Evolutionary conservation across 2,329 filamentous ascomycete genomes (phyloP).

Genomic region (Zymoseptoria pseudotritici): DNA sequence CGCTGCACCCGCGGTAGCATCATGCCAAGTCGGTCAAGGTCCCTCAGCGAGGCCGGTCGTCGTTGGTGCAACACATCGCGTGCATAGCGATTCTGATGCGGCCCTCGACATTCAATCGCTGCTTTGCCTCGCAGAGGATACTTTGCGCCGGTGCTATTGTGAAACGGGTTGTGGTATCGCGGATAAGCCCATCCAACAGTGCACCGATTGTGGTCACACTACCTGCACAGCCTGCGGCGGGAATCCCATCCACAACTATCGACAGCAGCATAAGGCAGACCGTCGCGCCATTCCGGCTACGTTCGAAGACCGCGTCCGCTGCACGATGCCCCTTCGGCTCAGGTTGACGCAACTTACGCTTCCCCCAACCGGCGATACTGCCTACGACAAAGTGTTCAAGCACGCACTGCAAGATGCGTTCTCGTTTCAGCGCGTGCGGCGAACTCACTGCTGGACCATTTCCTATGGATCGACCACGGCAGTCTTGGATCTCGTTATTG

Average conservation of each 20-base stretch:
- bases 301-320: slow-evolving; percentile 17
- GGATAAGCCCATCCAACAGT: slow-evolving; percentile 38
- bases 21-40: no score
- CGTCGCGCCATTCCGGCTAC: slow-evolving; percentile 31
- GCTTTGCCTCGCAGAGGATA: slow-evolving; percentile 12
- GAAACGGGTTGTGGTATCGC: slow-evolving; percentile 43
- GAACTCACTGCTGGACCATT: slow-evolving; percentile 34
- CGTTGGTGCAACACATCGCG: background rate
- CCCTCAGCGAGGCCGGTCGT: no score
- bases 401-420: slow-evolving; percentile 29
- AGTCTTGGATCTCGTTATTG: slow-evolving; percentile 34
- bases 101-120: slow-evolving; percentile 23
- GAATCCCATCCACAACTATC: slow-evolving; percentile 47
- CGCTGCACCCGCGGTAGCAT: no score
- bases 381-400: background rate
- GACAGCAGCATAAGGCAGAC: slow-evolving; percentile 1
- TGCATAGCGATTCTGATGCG: no score
- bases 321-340: slow-evolving; percentile 17
- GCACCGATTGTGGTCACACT: slow-evolving; percentile 47
- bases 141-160: slow-evolving; percentile 43
- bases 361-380: background rate
- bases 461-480: slow-evolving; percentile 28
- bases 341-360: background rate
- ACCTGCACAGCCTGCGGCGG: slow-evolving; percentile 48
- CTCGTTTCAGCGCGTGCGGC: slow-evolving; percentile 28